Conservation (phyloP, 1,284 basidiomycete genomes). For the Rhodofomes roseus region DNA sequence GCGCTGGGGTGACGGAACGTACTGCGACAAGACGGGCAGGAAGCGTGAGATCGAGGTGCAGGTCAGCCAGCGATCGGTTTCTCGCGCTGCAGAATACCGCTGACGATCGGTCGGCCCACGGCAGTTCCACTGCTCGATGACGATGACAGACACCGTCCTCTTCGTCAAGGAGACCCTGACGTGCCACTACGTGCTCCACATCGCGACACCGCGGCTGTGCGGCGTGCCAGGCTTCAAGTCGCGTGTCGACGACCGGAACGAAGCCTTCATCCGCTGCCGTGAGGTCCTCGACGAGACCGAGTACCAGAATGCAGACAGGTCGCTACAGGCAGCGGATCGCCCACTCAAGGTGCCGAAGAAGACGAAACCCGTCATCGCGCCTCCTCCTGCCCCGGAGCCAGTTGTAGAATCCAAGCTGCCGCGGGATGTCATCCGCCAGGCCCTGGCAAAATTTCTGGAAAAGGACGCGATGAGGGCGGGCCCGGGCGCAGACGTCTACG, state of each 20-base stretch:
- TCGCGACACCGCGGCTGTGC: constrained; percentile 90
- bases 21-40: constrained; percentile 87
- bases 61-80: constrained; percentile 39
- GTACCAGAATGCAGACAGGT: constrained; percentile 27
- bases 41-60: constrained; percentile 90
- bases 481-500: constrained; percentile 32
- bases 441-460: constrained; percentile 33
- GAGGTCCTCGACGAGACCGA: constrained; percentile 52
- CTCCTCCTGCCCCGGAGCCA: constrained; percentile 26
- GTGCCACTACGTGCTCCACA: constrained; percentile 87
- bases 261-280: constrained; percentile 70
- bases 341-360: constrained; percentile 48
- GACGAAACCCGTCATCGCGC: constrained; percentile 44
- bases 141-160: constrained; percentile 80
- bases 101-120: constrained; percentile 1
- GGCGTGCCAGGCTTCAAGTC: constrained; percentile 88
- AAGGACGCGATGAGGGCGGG: constrained; percentile 33
- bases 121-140: constrained; percentile 94
- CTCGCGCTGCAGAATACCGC: constrained; percentile 1
- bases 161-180: constrained; percentile 91
- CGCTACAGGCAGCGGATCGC: constrained; percentile 47
- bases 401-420: constrained; percentile 6
- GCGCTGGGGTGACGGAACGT: constrained; percentile 85
- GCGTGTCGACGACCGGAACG: constrained; percentile 59
- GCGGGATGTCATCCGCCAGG: constrained; percentile 25